Base-by-base conservation (phyloP, 1,139 yeast genomes). In the Candida labiduridarum region DNA sequence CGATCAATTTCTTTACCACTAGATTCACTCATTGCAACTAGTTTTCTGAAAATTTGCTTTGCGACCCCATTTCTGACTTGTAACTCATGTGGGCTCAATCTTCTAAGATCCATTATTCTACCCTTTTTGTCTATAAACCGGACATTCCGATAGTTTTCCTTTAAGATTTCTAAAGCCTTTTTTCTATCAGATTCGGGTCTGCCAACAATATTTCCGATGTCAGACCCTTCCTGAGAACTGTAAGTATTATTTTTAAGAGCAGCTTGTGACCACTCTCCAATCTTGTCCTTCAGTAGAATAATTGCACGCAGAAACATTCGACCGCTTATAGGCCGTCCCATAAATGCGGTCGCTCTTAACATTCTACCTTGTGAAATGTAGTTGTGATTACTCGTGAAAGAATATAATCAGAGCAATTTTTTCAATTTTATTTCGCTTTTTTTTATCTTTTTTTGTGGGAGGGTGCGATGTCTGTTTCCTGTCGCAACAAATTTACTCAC, bases 1-100 rank as follows among this genome's bases (percentile, higher is more conserved):
- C 70, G 67, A 57, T 83, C 83, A 7, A 68, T 56, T 22, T 64
- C 64, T 36, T 58, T 63, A 16, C 64, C 64, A 14, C 63, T 59
- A 8, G 61, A 47, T 27, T 58, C 59, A 48, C 64, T 68, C 12
- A 71, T 56, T 15, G 62, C 55, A 49, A 66, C 52, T 34, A 76
- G 52, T 42, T 67, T 68, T 22, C 67, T 60, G 57, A 74, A 75
- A 5, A 76, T 59, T 2, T 55, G 50, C 29, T 61, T 49, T 27
- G 74, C n/a, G n/a, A 43, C 57, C 4, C 60, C 57, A 9, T 66
- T 60, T 5, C 31, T 34, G 43, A 44, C 49, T 29, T 44, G 35
- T 4, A 73, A 54, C 51, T 71, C 72, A 4, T 49, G 49, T 2
- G 69, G 57, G 14, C 40, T 56, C 36, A 63, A 49, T 12, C 45